phyloP scores from a whole-genome alignment of 805 yeast genomes.

The Saccharomycopsis fibuligera region DNA sequence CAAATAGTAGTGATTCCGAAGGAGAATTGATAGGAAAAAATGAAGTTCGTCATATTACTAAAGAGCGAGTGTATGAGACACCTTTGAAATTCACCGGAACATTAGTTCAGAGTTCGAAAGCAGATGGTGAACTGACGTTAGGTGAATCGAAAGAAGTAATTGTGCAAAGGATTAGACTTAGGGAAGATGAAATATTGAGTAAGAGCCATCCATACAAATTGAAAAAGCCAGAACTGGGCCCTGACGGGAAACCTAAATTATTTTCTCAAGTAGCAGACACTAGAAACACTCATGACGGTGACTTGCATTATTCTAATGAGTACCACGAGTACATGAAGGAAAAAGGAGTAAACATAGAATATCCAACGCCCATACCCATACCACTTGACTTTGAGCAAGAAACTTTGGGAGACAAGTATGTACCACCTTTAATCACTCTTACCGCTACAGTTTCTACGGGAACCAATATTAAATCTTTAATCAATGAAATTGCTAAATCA shows the following conservation, averaged over 20 bases:
- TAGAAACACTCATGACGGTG: conserved; percentile 59
- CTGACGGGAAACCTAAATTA: conserved; percentile 35
- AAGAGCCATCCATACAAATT: conserved; percentile 49
- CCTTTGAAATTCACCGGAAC: conserved; percentile 71
- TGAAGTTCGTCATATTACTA: conserved; percentile 49
- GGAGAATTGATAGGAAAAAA: conserved; percentile 69
- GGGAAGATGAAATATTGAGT: conserved; percentile 39
- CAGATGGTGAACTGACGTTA: conserved; percentile 89
- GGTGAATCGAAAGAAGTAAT: conserved; percentile 74
- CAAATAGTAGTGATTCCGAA: conserved; percentile 91
- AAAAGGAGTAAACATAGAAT: conserved; percentile 25
- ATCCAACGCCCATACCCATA: conserved; percentile 3
- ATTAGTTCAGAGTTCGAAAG: conserved; percentile 86
- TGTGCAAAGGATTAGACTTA: conserved; percentile 48
- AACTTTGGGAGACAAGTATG: conserved; percentile 26
- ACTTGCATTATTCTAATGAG: conserved; percentile 52
- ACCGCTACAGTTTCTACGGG: conserved; percentile 85
- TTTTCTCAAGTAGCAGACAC: conserved; percentile 33
- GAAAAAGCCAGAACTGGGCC: conserved; percentile 38
- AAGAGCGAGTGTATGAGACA: conserved; percentile 42
- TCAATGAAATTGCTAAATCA: conserved; percentile 84
- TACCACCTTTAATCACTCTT: conserved; percentile 68
- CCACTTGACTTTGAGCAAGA: conserved; percentile 28
- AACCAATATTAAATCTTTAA: conserved; percentile 83
- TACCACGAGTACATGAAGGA: conserved; percentile 39